Evolutionary conservation across 495 filamentous ascomycete species (phyloP), one percentile per base, ranked within the genome.

Genomic region (Hypoxylon lenormandii): DNA sequence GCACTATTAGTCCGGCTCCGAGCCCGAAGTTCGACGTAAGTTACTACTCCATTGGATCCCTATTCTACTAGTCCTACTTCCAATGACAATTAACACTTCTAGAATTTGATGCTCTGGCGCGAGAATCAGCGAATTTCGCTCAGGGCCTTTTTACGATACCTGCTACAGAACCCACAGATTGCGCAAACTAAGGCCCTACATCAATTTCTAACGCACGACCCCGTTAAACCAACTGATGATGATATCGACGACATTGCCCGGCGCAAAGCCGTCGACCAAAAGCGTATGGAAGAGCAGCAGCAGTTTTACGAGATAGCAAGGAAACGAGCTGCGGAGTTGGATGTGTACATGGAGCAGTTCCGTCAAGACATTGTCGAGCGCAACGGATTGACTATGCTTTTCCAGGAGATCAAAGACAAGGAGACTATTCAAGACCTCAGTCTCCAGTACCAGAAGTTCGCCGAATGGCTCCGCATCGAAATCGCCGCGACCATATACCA

Each of bases 401-500:
- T 98, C 78, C 83, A 88, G 59, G 95, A 97, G 77, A 96, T 98
- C 74, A 88, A 89, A 63, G 89, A 91, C 51, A 97, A 98, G 80
- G 79, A 90, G 40, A 91, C 84, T 13, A 92, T 98, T 48, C 85
- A 87, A 64, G 93, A 98, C 66, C 85, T 98, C 19, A 94, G 90
- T 71, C 86, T 95, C 23, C 93, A 98, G 76, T 98, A 98, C 76
- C 91, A 95, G 72, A 98, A 98, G 74, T 98, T 98, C 73, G 94
- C 94, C 23, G 95, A 98, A 78, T 98, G 95, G 95, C 82, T 98
- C 49, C 89, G 96, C 23, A 98, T 98, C 72, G 95, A 98, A 78
- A 90, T 98, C 42, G 95, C 95, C 5, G 95, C 95, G 19, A 97
- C 95, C 12, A 87, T 98, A 36, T 98, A 98, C 76, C 95, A 98